phyloP scores from a whole-genome alignment of 2,329 filamentous ascomycete genomes.

The Fusarium domesticum region DNA sequence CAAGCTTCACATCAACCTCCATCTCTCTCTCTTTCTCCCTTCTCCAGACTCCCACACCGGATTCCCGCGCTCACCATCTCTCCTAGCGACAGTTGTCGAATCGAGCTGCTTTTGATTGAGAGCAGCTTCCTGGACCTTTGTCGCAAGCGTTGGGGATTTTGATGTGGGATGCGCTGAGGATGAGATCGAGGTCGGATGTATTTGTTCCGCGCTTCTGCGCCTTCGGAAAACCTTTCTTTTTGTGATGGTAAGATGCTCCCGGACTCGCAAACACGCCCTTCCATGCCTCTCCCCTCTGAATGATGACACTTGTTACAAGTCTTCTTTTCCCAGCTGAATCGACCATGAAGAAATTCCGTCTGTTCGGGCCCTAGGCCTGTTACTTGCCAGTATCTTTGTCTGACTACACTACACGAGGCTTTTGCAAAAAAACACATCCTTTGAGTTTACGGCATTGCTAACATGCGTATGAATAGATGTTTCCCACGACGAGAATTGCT shows the following conservation, averaged over 20 bases:
- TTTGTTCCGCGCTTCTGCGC: too few species aligned
- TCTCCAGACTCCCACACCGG: conserved; percentile 4
- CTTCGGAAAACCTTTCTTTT: conserved; percentile 6
- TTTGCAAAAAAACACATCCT: conserved; percentile 6
- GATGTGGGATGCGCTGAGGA: conserved; percentile 6
- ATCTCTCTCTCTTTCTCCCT: conserved; percentile 14
- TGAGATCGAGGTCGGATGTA: too few species aligned
- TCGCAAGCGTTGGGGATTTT: conserved; percentile 2
- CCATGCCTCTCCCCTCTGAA: conserved; percentile 36
- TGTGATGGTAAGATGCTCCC: conserved; percentile 26
- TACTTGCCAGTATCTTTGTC: conserved; percentile 92
- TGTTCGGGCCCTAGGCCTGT: conserved; percentile 70
- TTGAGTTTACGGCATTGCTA: conserved; percentile 19
- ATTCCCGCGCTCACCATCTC: conserved; percentile 10
- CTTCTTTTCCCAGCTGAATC: conserved; percentile 90
- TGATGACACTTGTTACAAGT: conserved; percentile 71
- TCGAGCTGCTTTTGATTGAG: conserved; percentile 17
- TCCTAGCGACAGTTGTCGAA: conserved; percentile 8
- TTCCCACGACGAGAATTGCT: conserved; percentile 1
- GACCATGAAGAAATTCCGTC: conserved; percentile 76
- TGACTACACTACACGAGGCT: conserved; percentile 45
- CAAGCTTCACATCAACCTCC: conserved; percentile 9
- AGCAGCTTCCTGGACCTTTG: conserved; percentile 7
- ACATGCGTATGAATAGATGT: conserved; percentile 18
- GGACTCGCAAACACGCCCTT: conserved; percentile 18